Conservation (phyloP, 495 filamentous ascomycete species). For the Hypomontagnella submonticulosa region DNA sequence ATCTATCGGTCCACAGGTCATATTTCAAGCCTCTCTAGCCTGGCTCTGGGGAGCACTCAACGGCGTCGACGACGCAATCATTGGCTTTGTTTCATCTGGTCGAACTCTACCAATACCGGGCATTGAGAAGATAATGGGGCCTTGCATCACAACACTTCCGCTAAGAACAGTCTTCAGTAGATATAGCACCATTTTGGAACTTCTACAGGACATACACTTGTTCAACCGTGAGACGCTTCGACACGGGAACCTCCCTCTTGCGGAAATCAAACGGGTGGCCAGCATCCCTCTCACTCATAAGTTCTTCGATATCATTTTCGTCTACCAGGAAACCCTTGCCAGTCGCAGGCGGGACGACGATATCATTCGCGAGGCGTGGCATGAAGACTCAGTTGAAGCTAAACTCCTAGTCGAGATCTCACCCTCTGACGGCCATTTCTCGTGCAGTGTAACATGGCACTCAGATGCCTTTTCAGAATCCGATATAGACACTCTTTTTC, state of each 20-base stretch:
- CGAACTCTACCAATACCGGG: constrained; percentile 71
- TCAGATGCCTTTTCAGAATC: constrained; percentile 54
- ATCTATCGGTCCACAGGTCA: constrained; percentile 62
- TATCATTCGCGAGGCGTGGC: constrained; percentile 60
- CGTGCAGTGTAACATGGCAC: constrained; percentile 66
- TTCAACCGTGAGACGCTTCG: constrained; percentile 69
- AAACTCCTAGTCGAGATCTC: constrained; percentile 77
- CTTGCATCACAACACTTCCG: constrained; percentile 76
- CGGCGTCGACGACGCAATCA: constrained; percentile 72
- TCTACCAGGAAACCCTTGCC: constrained; percentile 78
- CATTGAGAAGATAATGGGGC: constrained; percentile 77
- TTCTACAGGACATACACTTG: constrained; percentile 69
- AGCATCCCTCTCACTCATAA: constrained; percentile 57
- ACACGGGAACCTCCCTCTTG: constrained; percentile 67
- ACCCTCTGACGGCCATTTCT: constrained; percentile 63
- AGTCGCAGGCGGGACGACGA: constrained; percentile 44
- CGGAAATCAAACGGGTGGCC: constrained; percentile 71
- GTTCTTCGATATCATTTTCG: constrained; percentile 77
- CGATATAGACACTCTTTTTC: constrained; percentile 59
- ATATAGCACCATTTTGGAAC: constrained; percentile 62
- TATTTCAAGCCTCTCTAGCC: constrained; percentile 77
- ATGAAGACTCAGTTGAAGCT: constrained; percentile 76
- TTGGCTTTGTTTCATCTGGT: constrained; percentile 82
- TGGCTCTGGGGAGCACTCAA: constrained; percentile 71
- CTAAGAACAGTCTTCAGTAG: constrained; percentile 65